phyloP scores from a whole-genome alignment of 495 filamentous ascomycete species.

The Symbiotaphrina buchneri region DNA sequence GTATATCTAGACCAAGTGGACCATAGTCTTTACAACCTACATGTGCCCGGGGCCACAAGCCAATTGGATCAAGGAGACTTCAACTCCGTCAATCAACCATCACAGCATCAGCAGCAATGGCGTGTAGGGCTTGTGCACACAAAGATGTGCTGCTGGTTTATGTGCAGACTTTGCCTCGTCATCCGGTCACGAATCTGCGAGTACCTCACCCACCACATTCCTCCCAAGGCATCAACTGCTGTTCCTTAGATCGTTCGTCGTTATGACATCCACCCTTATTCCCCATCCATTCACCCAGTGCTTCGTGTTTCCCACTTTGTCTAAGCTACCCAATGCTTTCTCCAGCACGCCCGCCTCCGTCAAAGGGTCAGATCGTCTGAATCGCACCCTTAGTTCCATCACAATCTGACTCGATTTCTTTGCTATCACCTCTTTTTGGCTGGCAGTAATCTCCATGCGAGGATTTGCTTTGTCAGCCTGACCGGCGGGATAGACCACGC shows the following conservation, averaged over 20 bases:
- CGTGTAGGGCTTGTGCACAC: too few species aligned
- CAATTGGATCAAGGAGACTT: too few species aligned
- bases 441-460: background rate
- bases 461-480: conserved; percentile 2
- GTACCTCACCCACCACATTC: too few species aligned
- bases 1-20: too few species aligned
- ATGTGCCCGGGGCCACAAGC: too few species aligned
- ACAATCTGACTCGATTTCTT: conserved; percentile 1
- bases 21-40: too few species aligned
- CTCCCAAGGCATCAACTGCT: too few species aligned
- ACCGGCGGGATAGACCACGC: conserved; percentile 4
- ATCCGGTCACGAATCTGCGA: too few species aligned
- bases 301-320: conserved; percentile 38
- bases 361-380: background rate
- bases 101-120: too few species aligned
- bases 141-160: too few species aligned
- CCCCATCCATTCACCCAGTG: conserved; percentile 20
- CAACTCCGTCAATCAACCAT: too few species aligned
- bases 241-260: background rate
- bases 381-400: conserved; percentile 1
- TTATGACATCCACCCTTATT: conserved; percentile 1
- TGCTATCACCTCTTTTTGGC: conserved; percentile 4
- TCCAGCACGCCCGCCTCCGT: conserved; percentile 7
- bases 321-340: conserved; percentile 18
- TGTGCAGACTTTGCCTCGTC: too few species aligned